Conservation (phyloP, 228 moss, liverwort and hornwort species). For the Sphagnum fallax region DNA sequence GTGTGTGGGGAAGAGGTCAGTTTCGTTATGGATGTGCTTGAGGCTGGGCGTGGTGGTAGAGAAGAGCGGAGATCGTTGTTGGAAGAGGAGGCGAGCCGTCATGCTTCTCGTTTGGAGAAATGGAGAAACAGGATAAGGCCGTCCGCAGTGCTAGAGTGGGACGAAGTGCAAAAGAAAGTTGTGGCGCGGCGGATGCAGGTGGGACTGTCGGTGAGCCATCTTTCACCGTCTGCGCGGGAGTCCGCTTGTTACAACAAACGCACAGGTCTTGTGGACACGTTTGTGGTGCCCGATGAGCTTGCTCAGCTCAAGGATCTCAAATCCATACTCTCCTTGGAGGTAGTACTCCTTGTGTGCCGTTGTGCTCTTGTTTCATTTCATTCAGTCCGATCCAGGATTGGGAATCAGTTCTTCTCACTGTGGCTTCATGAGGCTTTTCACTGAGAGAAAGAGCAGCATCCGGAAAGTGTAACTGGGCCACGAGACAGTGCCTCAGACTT, state of each 20-base stretch:
- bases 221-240: neutral
- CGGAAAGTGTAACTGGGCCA: neutral
- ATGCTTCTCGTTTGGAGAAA: no score
- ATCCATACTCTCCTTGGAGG: conserved; percentile 23
- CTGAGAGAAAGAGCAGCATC: neutral
- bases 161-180: conserved; percentile 16
- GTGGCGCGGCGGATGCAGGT: conserved; percentile 28
- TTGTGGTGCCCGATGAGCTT: conserved; percentile 21
- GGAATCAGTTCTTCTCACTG: neutral
- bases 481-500: neutral
- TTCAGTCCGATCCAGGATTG: neutral
- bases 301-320: conserved; percentile 23
- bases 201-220: conserved; percentile 19
- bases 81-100: no score
- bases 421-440: neutral
- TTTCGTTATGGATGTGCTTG: no score
- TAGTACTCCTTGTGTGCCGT: conserved; percentile 1
- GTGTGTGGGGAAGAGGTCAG: no score
- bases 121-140: conserved; percentile 10
- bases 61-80: no score
- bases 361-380: neutral
- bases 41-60: no score
- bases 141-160: conserved; percentile 24
- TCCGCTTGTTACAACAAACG: neutral
- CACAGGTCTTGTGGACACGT: conserved; percentile 15